Conservation (phyloP, 768 basidiomycete genomes). For the Collybia nuda region DNA sequence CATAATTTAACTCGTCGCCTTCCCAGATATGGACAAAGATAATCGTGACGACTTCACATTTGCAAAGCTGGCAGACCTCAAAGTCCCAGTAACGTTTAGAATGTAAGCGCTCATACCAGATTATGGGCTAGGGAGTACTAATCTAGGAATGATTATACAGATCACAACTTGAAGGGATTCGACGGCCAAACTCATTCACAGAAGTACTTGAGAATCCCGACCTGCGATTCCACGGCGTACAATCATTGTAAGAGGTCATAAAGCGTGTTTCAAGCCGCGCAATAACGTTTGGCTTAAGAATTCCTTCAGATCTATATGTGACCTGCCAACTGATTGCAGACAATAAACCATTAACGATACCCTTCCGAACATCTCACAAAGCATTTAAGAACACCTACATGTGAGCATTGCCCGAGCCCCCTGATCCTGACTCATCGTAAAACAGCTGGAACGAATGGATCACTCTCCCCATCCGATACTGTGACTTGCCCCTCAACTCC, state of each 20-base stretch:
- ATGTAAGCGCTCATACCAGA: conserved; percentile 49
- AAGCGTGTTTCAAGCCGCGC: conserved; percentile 9
- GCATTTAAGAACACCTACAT: conserved; percentile 82
- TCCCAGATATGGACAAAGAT: conserved; percentile 46
- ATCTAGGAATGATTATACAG: conserved; percentile 30
- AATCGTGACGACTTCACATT: conserved; percentile 89
- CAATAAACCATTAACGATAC: conserved; percentile 90
- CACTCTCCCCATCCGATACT: conserved; percentile 87
- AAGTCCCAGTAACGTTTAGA: conserved; percentile 82
- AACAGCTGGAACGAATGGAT: conserved; percentile 90
- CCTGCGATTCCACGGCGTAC: conserved; percentile 79
- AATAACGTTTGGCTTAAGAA: conserved; percentile 50
- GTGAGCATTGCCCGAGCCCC: conserved; percentile 36
- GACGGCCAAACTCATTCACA: conserved; percentile 69
- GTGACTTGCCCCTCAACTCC: conserved; percentile 86
- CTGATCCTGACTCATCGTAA: neutral
- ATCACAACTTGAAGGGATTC: conserved; percentile 82
- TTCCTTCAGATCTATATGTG: conserved; percentile 90
- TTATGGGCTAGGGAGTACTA: neutral
- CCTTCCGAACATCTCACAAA: conserved; percentile 90
- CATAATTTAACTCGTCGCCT: too few relatives aligned
- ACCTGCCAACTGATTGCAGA: conserved; percentile 91
- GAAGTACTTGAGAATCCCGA: conserved; percentile 85
- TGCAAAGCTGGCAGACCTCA: conserved; percentile 86
- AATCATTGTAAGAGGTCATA: conserved; percentile 58